Base-by-base conservation (phyloP, 352 stramenopile genomes). In the Pythium dissimile region DNA sequence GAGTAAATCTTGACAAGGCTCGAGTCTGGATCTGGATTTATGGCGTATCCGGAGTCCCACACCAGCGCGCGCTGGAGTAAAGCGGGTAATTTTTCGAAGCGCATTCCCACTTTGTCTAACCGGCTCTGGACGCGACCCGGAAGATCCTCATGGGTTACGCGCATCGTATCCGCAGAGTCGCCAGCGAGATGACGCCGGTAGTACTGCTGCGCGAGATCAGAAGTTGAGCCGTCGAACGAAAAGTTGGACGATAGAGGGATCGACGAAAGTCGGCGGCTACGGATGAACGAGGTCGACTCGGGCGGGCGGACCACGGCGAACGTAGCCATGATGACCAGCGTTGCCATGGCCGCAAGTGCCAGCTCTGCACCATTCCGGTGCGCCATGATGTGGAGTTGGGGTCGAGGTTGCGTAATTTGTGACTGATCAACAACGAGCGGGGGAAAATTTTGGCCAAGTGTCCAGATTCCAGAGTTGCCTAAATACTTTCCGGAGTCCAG, bases 1-100 rank as follows among this genome's bases (percentile, higher is more conserved):
- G 66, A 56, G 50, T 66, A 71, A 24, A 80, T 26, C 34, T 54
- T 47, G 16, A 50, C 35, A 23, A 80, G 28, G 1, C 30, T 28
- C 10, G 13, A 54, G 42, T 41, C 41, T 21, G 28, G 32, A 28
- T 66, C 48, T 4, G 54, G 54, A 12, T 65, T 57, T 5, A 67
- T 12, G 4, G 57, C 56, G 3, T 67, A 82, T 1, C 72, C 72
- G 10, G 67, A 66, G 58, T 79, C 67, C 72, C 72, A 79, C 6
- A 79, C 28, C 4, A 79, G 34, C 16, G 72, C 64, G 11, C 62
- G 67, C 51, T 79, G 73, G 10, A 78, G 59, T 23, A 73, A 54
- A 18, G 43, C 30, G 1, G 59, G 34, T 0, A 59, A 43, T 16
- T 30, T 11, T 13, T 49, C 48, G 28, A 64, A 64, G 24, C 47